These are phyloP conservation scores for Xylariaceae sp. DNA, from an alignment of 2,329 filamentous ascomycete genomes.

Conservation along the genomic window DNA sequence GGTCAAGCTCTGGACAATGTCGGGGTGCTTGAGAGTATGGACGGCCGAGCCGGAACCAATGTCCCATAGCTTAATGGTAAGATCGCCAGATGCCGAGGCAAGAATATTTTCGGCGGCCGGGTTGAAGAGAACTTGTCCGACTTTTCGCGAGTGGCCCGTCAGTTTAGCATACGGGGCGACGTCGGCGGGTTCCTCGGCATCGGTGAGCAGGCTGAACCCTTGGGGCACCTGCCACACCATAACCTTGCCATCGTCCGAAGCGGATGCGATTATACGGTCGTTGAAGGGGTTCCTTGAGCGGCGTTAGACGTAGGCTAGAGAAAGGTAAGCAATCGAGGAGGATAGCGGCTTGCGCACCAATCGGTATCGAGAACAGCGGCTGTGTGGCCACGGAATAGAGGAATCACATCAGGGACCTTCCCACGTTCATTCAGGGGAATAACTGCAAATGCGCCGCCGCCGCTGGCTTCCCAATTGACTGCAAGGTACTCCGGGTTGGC, in stretches of 20 bases:
- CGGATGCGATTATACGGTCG: slow-evolving; percentile 86
- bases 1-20: slow-evolving; percentile 91
- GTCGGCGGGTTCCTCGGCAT: slow-evolving; percentile 78
- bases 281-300: slow-evolving; percentile 84
- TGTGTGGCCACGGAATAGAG: slow-evolving; percentile 93
- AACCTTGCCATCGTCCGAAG: slow-evolving; percentile 94
- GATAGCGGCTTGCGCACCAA: slow-evolving; percentile 21
- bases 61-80: slow-evolving; percentile 95
- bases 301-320: slow-evolving; percentile 26
- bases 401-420: slow-evolving; percentile 86
- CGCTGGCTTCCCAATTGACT: slow-evolving; percentile 97
- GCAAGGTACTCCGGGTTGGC: slow-evolving; percentile 93
- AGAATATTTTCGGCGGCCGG: slow-evolving; percentile 93
- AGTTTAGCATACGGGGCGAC: slow-evolving; percentile 78
- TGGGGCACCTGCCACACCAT: slow-evolving; percentile 95
- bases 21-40: slow-evolving; percentile 75
- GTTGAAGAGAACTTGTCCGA: slow-evolving; percentile 97
- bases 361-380: slow-evolving; percentile 66
- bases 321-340: neutral
- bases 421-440: slow-evolving; percentile 87
- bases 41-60: slow-evolving; percentile 71
- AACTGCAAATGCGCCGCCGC: slow-evolving; percentile 94
- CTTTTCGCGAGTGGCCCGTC: slow-evolving; percentile 86
- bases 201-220: slow-evolving; percentile 76
- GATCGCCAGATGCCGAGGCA: slow-evolving; percentile 91